A percentile compares a stretch with the other conserved stretches of the same genome.
Evolutionary conservation across 2,329 filamentous ascomycete species (phyloP).

Genomic region (Pestalotiopsis sp.): DNA sequence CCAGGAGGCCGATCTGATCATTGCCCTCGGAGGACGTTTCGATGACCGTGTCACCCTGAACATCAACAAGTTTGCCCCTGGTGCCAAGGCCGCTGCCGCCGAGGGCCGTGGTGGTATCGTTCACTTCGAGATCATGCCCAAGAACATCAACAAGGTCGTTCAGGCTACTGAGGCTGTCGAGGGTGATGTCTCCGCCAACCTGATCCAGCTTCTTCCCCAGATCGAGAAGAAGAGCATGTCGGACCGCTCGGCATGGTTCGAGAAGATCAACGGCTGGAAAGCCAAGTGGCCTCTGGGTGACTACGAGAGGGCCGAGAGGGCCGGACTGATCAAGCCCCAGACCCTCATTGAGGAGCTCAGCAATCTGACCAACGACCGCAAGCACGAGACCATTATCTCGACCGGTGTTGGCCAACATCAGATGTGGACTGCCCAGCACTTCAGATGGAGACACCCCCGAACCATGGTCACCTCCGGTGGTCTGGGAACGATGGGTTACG

Average conservation of each 20-base stretch:
- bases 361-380: constrained; percentile 77
- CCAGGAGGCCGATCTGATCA: constrained; percentile 94
- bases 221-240: constrained; percentile 63
- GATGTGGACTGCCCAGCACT: constrained; percentile 98
- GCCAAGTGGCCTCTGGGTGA: constrained; percentile 80
- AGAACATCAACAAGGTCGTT: constrained; percentile 99
- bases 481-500: constrained; percentile 94
- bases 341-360: constrained; percentile 89
- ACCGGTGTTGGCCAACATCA: constrained; percentile 98
- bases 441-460: constrained; percentile 88
- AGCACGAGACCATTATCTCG: constrained; percentile 83
- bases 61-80: constrained; percentile 85
- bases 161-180: constrained; percentile 95
- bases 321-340: constrained; percentile 91
- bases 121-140: constrained; percentile 98
- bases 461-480: constrained; percentile 97
- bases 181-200: constrained; percentile 84
- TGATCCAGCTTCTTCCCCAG: constrained; percentile 73
- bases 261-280: constrained; percentile 90
- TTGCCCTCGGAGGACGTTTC: constrained; percentile 90
- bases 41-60: constrained; percentile 91
- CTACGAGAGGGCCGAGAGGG: constrained; percentile 77
- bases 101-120: constrained; percentile 92
- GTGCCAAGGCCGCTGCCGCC: constrained; percentile 79
- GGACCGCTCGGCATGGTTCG: constrained; percentile 83